A percentile compares a stretch with the other conserved stretches of the same genome.
phyloP scores from a whole-genome alignment of 2,329 filamentous ascomycete genomes.

The Phoma sp. region DNA sequence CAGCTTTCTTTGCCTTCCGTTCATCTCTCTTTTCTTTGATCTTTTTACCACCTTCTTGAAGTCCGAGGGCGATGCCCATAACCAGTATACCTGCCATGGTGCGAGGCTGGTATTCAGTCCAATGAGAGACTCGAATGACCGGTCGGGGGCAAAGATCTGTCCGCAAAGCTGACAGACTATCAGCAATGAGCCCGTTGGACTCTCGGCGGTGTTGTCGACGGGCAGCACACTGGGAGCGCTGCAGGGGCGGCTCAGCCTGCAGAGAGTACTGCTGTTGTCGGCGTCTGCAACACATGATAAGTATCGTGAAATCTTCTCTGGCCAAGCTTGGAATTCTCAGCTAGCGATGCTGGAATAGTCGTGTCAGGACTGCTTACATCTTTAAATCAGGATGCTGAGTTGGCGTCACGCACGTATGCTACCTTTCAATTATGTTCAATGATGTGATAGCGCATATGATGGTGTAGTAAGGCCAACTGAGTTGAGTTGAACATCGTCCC shows the following conservation, averaged over 20 bases:
- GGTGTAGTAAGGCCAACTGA: neutral
- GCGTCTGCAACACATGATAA: constrained; percentile 14
- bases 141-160: neutral
- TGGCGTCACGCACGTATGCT: constrained; percentile 1
- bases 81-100: constrained; percentile 31
- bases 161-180: neutral
- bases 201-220: constrained; percentile 6
- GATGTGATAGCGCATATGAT: neutral
- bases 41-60: constrained; percentile 27
- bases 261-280: neutral
- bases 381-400: neutral
- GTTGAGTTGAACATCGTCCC: neutral
- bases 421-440: neutral
- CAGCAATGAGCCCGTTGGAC: neutral
- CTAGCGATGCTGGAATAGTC: neutral
- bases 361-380: constrained; percentile 3
- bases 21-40: constrained; percentile 32
- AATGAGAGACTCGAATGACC: neutral
- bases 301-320: neutral
- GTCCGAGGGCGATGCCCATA: constrained; percentile 27
- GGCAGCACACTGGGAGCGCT: constrained; percentile 3
- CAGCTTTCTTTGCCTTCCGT: constrained; percentile 31
- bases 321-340: neutral
- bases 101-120: constrained; percentile 13
- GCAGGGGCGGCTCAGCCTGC: neutral